Base-by-base conservation (phyloP, 257 asterid genomes). In the Solanum appendiculatum region DNA sequence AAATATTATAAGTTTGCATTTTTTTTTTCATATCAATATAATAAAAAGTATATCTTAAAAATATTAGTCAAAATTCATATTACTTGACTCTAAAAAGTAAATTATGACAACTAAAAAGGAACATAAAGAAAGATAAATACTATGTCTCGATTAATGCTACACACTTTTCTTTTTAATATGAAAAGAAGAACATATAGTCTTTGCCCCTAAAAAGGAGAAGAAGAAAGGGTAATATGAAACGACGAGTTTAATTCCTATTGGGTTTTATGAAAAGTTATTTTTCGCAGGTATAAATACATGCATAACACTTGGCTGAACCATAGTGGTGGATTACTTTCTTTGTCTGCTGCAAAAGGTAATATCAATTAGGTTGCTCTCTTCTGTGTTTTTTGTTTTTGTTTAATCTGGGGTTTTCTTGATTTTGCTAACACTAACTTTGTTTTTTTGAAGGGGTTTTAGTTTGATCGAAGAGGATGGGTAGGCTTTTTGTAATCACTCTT, bases 401-500 rank as follows among this genome's bases (percentile, higher is more conserved):
- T 23, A 51, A 29, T 66, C 20, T 21, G 56, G 33, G 3, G 25
- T 46, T 12, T 86, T 39, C 20, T 54, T n/a, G 21, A 23, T n/a
- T 34, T 54, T 81, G 78, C 85, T 6, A 29, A 63, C 7, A 10
- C 10, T 8, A 27, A 39, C 37, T 37, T n/a, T 54, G 27, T 21
- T 83, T 18, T 36, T 44, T 86, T 69, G 87, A 80, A 88, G 40
- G 39, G 37, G 31, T 60, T 42, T 25, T 77, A 42, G 36, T 40
- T 77, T 77, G 84, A 72, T 72, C 81, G 48, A 36, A 58, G 85
- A 81, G n/a, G 74, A 96, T 96, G 98, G 97, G 99, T 33, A 93
- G 94, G 88, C 85, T 94, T 25, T 96, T 92, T 89, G 85, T 91
- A 86, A 84, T 93, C 88, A 85, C 86, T 85, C 90, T 96, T 87